phyloP scores from a whole-genome alignment of 1,284 basidiomycete species.

The Cryptococcus sp. region DNA sequence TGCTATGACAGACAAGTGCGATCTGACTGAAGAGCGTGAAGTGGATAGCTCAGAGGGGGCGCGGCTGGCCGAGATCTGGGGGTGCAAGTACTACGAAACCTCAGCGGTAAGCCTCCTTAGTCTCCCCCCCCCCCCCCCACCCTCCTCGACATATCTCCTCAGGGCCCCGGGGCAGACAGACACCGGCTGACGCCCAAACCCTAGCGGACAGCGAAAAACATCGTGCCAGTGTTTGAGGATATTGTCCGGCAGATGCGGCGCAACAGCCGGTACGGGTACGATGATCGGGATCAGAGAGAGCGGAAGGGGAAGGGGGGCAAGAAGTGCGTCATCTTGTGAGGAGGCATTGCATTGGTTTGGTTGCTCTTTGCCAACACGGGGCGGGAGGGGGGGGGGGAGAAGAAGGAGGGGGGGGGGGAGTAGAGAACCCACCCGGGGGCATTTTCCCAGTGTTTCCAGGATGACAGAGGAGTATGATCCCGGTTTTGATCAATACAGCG shows the following conservation, averaged over 20 bases:
- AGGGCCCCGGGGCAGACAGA: too few relatives aligned
- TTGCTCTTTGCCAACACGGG: too few relatives aligned
- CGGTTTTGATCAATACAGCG: too few relatives aligned
- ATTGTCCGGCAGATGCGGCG: conserved; percentile 29
- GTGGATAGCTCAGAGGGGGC: conserved; percentile 21
- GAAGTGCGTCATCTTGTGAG: conserved; percentile 28
- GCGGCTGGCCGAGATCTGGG: conserved; percentile 21
- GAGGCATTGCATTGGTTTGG: not conserved
- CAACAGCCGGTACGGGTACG: not conserved
- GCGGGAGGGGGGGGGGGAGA: too few relatives aligned
- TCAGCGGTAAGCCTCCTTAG: conserved; percentile 31
- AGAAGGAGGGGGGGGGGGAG: too few relatives aligned
- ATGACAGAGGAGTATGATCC: too few relatives aligned
- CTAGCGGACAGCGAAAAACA: conserved; percentile 24
- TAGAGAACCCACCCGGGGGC: too few relatives aligned
- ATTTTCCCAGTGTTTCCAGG: too few relatives aligned
- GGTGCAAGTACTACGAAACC: conserved; percentile 34
- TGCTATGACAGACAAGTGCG: conserved; percentile 35
- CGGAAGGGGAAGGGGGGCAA: conserved; percentile 2
- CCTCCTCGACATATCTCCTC: not conserved
- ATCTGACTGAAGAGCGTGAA: conserved; percentile 34
- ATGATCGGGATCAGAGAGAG: conserved; percentile 2
- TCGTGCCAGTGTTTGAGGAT: conserved; percentile 24
- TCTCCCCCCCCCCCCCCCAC: not conserved
- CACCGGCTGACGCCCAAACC: too few relatives aligned